These are phyloP conservation scores for Oidiodendron maius DNA, from an alignment of 495 filamentous ascomycete species.

Conservation along the genomic window DNA sequence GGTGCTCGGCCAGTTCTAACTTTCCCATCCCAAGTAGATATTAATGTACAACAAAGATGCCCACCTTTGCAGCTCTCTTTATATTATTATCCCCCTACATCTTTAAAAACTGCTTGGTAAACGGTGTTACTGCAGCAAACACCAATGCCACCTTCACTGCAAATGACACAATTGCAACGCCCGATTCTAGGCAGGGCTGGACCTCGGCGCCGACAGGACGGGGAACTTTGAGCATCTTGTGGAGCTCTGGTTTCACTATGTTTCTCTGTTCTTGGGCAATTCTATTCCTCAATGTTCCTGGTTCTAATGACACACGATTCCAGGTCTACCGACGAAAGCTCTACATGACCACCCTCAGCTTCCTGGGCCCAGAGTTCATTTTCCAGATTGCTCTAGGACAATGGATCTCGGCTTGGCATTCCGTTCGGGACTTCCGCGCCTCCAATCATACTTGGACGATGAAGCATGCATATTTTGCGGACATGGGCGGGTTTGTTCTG, in stretches of 20 bases:
- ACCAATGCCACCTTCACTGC: neutral
- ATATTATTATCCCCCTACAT: no score
- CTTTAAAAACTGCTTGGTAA: no score
- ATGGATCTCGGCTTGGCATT: constrained; percentile 2
- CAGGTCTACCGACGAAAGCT: neutral
- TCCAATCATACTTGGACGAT: constrained; percentile 28
- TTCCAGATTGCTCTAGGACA: constrained; percentile 7
- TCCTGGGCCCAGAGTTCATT: constrained; percentile 10
- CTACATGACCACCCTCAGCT: neutral
- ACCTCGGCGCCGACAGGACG: constrained; percentile 1
- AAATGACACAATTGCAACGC: neutral
- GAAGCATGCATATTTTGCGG: constrained; percentile 29
- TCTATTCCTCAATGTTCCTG: constrained; percentile 7
- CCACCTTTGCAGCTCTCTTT: no score
- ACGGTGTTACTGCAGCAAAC: no score
- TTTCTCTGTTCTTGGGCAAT: constrained; percentile 11
- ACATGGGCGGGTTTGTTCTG: constrained; percentile 33
- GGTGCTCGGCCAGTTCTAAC: no score
- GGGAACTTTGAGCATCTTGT: constrained; percentile 7
- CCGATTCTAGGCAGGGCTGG: constrained; percentile 2
- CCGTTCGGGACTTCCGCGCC: constrained; percentile 9
- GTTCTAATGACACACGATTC: neutral
- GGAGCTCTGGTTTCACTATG: constrained; percentile 6
- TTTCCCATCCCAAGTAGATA: no score
- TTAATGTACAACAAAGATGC: no score